Percentiles rank a stretch among this genome's conserved stretches.
phyloP scores from a whole-genome alignment of 257 asterid genomes.

The Paraleonurus japonicus region DNA sequence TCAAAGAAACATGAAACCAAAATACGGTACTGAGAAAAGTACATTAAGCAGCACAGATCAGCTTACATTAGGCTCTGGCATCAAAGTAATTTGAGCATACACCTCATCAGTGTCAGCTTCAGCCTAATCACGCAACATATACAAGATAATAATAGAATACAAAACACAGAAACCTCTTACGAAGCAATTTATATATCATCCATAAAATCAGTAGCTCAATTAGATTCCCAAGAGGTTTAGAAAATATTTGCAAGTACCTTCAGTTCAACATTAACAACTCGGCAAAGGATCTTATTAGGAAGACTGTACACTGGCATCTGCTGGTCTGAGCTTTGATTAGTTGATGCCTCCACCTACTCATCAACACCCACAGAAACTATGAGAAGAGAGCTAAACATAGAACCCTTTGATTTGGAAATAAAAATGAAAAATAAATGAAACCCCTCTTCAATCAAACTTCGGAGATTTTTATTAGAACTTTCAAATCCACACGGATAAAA shows the following conservation, averaged over 20 bases:
- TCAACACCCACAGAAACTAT: conserved; percentile 26
- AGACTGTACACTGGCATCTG: conserved; percentile 91
- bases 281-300: conserved; percentile 88
- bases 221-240: neutral
- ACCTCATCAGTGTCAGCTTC: conserved; percentile 98
- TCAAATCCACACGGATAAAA: neutral
- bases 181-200: neutral
- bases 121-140: conserved; percentile 55
- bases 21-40: neutral
- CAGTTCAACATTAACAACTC: conserved; percentile 71
- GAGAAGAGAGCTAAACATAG: conserved; percentile 1
- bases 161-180: conserved; percentile 8
- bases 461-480: neutral
- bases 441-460: neutral
- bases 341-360: conserved; percentile 89
- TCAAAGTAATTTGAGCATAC: conserved; percentile 80
- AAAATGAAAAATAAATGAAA: neutral
- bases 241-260: conserved; percentile 45
- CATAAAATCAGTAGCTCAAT: conserved; percentile 4
- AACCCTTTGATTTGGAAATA: neutral
- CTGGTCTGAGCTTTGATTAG: conserved; percentile 91
- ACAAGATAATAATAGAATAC: conserved; percentile 6
- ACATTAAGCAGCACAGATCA: conserved; percentile 2
- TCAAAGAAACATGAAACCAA: conserved; percentile 13
- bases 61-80: conserved; percentile 81